Evolutionary conservation across 140 eudicot species (phyloP).

Genomic region (Cichorium intybus): DNA sequence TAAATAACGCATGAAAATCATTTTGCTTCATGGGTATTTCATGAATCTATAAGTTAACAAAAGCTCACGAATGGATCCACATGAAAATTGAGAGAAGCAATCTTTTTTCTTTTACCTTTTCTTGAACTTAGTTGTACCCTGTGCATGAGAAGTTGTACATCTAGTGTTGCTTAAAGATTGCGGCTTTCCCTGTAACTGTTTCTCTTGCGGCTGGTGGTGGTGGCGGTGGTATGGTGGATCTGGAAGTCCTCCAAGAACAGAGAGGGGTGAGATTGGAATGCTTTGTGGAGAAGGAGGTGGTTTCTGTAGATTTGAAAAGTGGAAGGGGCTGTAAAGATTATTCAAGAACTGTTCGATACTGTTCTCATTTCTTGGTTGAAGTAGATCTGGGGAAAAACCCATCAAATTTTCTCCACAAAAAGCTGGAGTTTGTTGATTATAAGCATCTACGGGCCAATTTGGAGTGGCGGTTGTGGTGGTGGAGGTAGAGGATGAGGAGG

Average conservation of each 20-base stretch:
- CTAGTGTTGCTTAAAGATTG: slow-evolving; percentile 26
- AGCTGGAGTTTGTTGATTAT: slow-evolving; percentile 9
- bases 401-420: slow-evolving; percentile 13
- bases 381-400: slow-evolving; percentile 39
- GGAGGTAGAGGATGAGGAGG: slow-evolving; percentile 37
- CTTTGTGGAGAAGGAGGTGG: slow-evolving; percentile 30
- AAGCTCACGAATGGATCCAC: slow-evolving; percentile 11
- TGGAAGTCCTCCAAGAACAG: slow-evolving; percentile 66
- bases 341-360: slow-evolving; percentile 38
- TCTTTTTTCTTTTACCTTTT: slow-evolving; percentile 45
- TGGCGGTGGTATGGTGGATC: slow-evolving; percentile 40
- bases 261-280: slow-evolving; percentile 57
- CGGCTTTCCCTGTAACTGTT: slow-evolving; percentile 28
- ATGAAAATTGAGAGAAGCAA: slow-evolving; percentile 1
- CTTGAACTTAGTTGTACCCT: slow-evolving; percentile 58
- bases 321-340: slow-evolving; percentile 34
- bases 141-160: slow-evolving; percentile 33
- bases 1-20: background rate
- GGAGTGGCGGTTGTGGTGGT: slow-evolving; percentile 27
- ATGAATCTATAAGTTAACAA: background rate
- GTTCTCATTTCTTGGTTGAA: slow-evolving; percentile 22
- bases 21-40: slow-evolving; percentile 20
- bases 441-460: background rate
- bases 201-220: slow-evolving; percentile 26
- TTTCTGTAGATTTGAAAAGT: slow-evolving; percentile 29